Conservation (phyloP, 148 eudicot species). For the Cornus suecica region DNA sequence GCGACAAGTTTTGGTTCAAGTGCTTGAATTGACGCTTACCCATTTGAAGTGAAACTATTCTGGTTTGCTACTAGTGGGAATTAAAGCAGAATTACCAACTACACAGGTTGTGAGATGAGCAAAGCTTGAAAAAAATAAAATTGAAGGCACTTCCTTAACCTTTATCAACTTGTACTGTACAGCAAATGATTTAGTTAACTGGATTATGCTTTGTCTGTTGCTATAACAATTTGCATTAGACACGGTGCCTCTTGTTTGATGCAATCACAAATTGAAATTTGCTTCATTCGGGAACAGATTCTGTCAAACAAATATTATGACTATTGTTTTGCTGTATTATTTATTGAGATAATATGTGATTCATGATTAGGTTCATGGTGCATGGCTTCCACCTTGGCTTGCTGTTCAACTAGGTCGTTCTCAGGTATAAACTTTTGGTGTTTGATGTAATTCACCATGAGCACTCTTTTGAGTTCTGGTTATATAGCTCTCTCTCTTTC, state of each 20-base stretch:
- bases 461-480: slow-evolving; percentile 11
- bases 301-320: too few relatives aligned
- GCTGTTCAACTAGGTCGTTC: slow-evolving; percentile 39
- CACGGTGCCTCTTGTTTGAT: background rate
- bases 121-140: background rate
- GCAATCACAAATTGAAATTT: too few relatives aligned
- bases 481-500: background rate
- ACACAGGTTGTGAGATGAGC: background rate
- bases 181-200: background rate
- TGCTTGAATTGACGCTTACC: background rate
- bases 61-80: background rate
- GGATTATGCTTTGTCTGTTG: background rate
- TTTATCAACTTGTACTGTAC: background rate
- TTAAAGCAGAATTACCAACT: background rate
- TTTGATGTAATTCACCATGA: slow-evolving; percentile 1
- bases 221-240: background rate
- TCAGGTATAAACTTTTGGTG: slow-evolving; percentile 41
- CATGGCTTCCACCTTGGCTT: slow-evolving; percentile 98
- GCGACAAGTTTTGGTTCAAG: background rate
- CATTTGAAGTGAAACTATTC: background rate
- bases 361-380: slow-evolving; percentile 67
- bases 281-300: background rate
- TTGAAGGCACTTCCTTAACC: background rate
- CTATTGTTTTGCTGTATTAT: too few relatives aligned
- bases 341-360: background rate